Percentiles rank a stretch among this genome's conserved stretches.
Evolutionary conservation across 2,329 filamentous ascomycete species (phyloP).

Genomic region (Exophiala alcalophila): DNA sequence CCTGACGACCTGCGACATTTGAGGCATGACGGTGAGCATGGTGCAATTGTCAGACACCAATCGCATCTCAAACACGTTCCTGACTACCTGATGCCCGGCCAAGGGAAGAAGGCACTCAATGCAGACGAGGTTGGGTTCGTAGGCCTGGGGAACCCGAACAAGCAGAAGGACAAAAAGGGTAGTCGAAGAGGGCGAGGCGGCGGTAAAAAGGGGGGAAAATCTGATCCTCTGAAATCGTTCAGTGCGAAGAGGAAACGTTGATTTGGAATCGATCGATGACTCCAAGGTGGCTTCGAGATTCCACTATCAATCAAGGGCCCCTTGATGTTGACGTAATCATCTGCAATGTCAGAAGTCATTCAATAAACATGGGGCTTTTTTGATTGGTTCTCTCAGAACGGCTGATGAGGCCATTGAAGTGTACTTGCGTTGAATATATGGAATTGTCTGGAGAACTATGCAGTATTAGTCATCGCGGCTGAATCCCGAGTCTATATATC

Average conservation of each 20-base stretch:
- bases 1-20: constrained; percentile 82
- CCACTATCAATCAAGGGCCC: too few species aligned
- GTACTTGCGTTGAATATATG: too few species aligned
- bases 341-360: too few species aligned
- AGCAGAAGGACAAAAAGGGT: constrained; percentile 44
- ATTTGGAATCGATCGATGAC: too few species aligned
- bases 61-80: constrained; percentile 91
- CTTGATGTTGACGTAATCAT: constrained; percentile 10
- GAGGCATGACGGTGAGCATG: constrained; percentile 81
- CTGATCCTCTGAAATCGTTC: constrained; percentile 86
- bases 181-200: constrained; percentile 43
- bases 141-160: constrained; percentile 56
- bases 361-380: too few species aligned
- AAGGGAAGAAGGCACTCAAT: constrained; percentile 66
- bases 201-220: constrained; percentile 57
- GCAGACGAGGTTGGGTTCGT: constrained; percentile 73
- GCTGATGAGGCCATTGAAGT: too few species aligned
- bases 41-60: constrained; percentile 69
- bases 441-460: too few species aligned
- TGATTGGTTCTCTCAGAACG: too few species aligned
- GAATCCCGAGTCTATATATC: too few species aligned
- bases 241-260: constrained; percentile 53
- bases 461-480: too few species aligned
- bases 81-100: constrained; percentile 83
- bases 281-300: too few species aligned